Conservation (phyloP, 257 asterid species). For the Leptodermis oblonga region DNA sequence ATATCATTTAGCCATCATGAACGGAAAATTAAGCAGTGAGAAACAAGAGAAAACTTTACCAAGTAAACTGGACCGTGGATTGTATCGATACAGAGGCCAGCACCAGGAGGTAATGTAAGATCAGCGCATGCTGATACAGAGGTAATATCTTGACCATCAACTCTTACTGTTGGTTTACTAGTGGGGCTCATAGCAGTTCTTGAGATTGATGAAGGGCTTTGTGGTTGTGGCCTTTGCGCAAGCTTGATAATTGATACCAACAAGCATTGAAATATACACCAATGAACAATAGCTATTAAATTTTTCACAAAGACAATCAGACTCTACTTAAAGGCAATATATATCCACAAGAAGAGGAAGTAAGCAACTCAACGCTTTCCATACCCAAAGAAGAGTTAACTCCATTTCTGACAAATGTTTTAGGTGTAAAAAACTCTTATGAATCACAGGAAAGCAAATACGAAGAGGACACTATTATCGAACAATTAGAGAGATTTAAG, state of each 20-base stretch:
- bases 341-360: background rate
- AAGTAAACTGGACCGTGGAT: slow-evolving; percentile 72
- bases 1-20: background rate
- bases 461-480: background rate
- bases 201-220: slow-evolving; percentile 58
- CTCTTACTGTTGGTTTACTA: slow-evolving; percentile 50
- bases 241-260: slow-evolving; percentile 47
- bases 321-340: slow-evolving; percentile 4
- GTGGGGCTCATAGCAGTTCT: slow-evolving; percentile 32
- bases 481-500: background rate
- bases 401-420: background rate
- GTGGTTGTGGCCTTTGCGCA: slow-evolving; percentile 49
- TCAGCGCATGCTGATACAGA: slow-evolving; percentile 84
- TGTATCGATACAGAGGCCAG: slow-evolving; percentile 84
- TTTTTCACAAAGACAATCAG: background rate
- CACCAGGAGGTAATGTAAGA: slow-evolving; percentile 95
- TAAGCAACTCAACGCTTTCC: background rate
- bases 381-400: background rate
- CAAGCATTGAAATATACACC: background rate
- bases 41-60: slow-evolving; percentile 32
- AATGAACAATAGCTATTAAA: too few relatives aligned
- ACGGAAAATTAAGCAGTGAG: background rate
- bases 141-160: slow-evolving; percentile 64
- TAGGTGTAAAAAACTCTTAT: background rate
- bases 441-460: background rate